Base-by-base conservation (phyloP, 306 rosid species). In the Pyrus communis region DNA sequence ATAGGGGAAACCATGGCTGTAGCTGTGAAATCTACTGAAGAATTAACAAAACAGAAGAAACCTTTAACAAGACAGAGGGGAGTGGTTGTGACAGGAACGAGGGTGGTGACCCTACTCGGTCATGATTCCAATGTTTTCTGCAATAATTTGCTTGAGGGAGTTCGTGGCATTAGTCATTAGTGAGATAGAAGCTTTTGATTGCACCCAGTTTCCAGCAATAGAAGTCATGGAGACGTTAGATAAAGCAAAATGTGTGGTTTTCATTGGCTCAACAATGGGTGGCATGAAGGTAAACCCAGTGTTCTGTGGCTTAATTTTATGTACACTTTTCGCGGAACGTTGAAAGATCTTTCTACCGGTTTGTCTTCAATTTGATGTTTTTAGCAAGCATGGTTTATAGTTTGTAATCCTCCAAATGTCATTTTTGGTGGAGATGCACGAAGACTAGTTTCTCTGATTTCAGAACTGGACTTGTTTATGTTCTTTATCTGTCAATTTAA, bases 201-300 rank as follows among this genome's bases (percentile, higher is more conserved):
- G 99, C 84, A 85, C 96, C 69, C 91, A 89, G 71, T 95, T 80
- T 79, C 97, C 99, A 60, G 91, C 97, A 19, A 97, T 89, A 70
- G 97, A 95, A 46, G 85, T 86, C 43, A 86, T 89, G 91, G 84
- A 90, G 40, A 89, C 83, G 75, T 75, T 92, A 42, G 89, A 92
- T 80, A 95, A 88, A 89, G 81, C 86, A 30, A 95, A 79, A 86
- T 95, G 99, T 81, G 99, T 97, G 70, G 97, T 95, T 71, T 81
- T 95, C 85, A 95, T 95, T 81, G 99, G 99, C 81, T 95, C 99
- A 27, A 96, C 91, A 69, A 83, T 95, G 95, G 99, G 99, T 80
- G 99, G 99, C 84, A 88, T 95, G 96, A 96, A 96, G 99, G 99
- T 95, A 86, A 84, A 55, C 28, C 54, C 21, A 62, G 31, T 62